Base-by-base conservation (phyloP, 2,329 filamentous ascomycete species). In the Didymella pomorum region DNA sequence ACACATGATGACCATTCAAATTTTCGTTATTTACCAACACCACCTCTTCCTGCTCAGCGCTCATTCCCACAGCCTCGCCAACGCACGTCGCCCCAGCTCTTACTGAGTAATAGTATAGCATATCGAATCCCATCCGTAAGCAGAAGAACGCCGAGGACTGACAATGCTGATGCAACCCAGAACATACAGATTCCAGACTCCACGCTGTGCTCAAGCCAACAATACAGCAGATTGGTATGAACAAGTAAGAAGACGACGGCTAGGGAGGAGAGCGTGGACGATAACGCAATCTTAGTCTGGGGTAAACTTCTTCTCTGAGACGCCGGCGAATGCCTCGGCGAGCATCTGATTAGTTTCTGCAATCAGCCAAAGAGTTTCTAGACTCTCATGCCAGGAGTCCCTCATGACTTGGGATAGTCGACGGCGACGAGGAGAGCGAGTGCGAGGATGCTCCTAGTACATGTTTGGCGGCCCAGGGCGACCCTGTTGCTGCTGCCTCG, bases 381-480 rank as follows among this genome's bases (percentile, higher is more conserved):
- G 10, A 12, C 10, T 20, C 3, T 25, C 14, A 21, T 14, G 14
- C 31, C 21, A 43, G 18, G 3, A 16, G 23, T n/a, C 23, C 11
- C 14, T 12, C 4, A n/a, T 6, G 23, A n/a, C 26, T 14, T 26
- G 12, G 12, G 41, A 43, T 14, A 43, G 23, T 23, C 21, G 16
- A n/a, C 16, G 14, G 10, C 29, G 16, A 33, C 11, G 33, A 37
- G n/a, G n/a, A 23, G 23, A 20, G 35, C 35, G 35, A 25, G 41
- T 5, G 18, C 41, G 14, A n/a, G 23, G 26, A 23, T 43, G 12
- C 12, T 37, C 47, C 53, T 71, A 74, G 58, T 73, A 73, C 71
- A 73, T 73, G 51, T 71, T 73, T 18, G 71, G 71, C 33, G 71
- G 70, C 39, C 70, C 70, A 2, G 70, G 72, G 44, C 72, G 64